These are phyloP conservation scores for Colletotrichum tropicale DNA, from an alignment of 2,329 filamentous ascomycete species.

Conservation along the genomic window DNA sequence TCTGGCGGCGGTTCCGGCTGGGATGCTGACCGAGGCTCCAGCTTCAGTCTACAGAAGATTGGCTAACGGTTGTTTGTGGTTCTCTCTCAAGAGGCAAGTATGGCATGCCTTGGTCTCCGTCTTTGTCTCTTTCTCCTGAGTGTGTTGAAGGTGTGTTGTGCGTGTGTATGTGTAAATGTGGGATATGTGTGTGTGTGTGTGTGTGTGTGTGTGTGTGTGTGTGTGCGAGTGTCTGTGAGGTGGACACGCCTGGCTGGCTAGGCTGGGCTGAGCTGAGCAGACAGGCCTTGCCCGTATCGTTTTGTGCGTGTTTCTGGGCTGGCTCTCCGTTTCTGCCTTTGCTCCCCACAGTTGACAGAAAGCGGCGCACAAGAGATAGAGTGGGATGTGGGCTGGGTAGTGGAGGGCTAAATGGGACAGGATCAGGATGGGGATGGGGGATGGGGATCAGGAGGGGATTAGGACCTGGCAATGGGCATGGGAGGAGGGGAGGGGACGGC, in stretches of 20 bases:
- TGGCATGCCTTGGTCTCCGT: background rate
- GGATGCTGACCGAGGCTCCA: background rate
- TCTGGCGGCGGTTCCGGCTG: background rate
- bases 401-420: constrained; percentile 20
- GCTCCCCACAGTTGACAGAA: constrained; percentile 14
- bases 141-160: background rate
- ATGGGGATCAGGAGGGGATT: background rate
- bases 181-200: background rate
- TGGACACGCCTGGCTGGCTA: background rate
- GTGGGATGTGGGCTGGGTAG: constrained; percentile 18
- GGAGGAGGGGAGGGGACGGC: background rate
- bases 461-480: background rate
- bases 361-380: constrained; percentile 18
- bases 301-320: background rate
- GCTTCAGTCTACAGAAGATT: background rate
- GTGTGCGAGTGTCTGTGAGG: background rate
- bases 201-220: background rate
- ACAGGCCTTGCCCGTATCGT: background rate
- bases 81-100: background rate
- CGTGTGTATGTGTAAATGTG: background rate
- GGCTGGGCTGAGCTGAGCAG: background rate
- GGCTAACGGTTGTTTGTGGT: background rate
- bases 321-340: background rate
- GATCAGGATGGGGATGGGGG: constrained; percentile 4
- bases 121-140: background rate